A percentile compares a stretch with the other conserved stretches of the same genome.
These are phyloP conservation scores for Cladochytrium replicatum DNA, from an alignment of 192 early-diverging fungal species.

Conservation along the genomic window DNA sequence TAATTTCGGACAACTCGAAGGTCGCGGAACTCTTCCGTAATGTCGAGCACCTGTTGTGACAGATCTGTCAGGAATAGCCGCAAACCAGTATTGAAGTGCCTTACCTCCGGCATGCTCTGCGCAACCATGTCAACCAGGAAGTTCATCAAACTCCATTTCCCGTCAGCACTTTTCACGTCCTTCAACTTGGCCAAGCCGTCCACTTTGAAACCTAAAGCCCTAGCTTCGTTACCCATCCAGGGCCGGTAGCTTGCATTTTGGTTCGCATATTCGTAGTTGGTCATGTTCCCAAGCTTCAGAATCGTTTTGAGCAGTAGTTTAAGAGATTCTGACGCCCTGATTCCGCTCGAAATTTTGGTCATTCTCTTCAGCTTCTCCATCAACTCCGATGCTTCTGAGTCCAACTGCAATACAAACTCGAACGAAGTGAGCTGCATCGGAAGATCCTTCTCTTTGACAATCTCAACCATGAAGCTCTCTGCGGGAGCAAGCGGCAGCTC, in stretches of 20 bases:
- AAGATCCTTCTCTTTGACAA: conserved; percentile 27
- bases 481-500: conserved; percentile 40
- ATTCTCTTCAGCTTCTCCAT: conserved; percentile 17
- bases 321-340: conserved; percentile 27
- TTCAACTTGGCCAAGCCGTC: conserved; percentile 40
- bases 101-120: conserved; percentile 25
- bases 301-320: conserved; percentile 37
- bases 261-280: conserved; percentile 40
- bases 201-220: conserved; percentile 43
- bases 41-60: conserved; percentile 21
- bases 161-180: conserved; percentile 49
- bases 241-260: conserved; percentile 30
- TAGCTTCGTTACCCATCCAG: conserved; percentile 46
- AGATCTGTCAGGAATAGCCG: no score
- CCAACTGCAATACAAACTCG: conserved; percentile 17
- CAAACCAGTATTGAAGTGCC: conserved; percentile 1
- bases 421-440: conserved; percentile 26
- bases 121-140: conserved; percentile 45
- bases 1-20: conserved; percentile 30
- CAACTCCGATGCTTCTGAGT: conserved; percentile 25
- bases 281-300: conserved; percentile 38
- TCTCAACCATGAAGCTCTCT: conserved; percentile 40
- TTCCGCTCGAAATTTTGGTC: conserved; percentile 14
- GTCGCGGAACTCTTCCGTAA: conserved; percentile 24
- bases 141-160: conserved; percentile 45